A percentile compares a stretch with the other conserved stretches of the same genome.
phyloP scores from a whole-genome alignment of 441 rosid genomes.

The Macaranga tanarius region DNA sequence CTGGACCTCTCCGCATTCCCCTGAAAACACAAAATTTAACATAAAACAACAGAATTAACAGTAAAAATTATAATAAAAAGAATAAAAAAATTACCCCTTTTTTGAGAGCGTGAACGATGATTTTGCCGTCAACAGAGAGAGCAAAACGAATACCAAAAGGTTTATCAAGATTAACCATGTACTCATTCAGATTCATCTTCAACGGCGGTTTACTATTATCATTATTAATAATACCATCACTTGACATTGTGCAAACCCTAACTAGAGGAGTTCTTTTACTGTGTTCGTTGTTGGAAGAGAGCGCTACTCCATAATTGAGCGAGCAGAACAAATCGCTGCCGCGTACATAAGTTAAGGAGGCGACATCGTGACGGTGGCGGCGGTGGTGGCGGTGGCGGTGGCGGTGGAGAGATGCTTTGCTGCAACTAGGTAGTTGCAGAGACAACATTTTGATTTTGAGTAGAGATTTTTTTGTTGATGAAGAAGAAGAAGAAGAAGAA shows the following conservation, averaged over 20 bases:
- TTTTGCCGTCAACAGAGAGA: slow-evolving; percentile 60
- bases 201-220: slow-evolving; percentile 26
- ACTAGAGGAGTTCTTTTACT: not conserved
- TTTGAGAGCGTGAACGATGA: slow-evolving; percentile 75
- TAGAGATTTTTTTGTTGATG: not conserved
- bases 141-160: slow-evolving; percentile 94
- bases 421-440: slow-evolving; percentile 43
- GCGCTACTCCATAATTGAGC: slow-evolving; percentile 16
- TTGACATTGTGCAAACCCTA: slow-evolving; percentile 48
- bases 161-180: slow-evolving; percentile 85
- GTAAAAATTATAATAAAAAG: not conserved
- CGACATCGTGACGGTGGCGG: slow-evolving; percentile 19
- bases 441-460: slow-evolving; percentile 32
- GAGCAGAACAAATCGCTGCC: slow-evolving; percentile 29
- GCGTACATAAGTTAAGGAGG: slow-evolving; percentile 10
- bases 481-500: not conserved
- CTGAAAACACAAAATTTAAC: slow-evolving; percentile 25
- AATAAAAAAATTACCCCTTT: slow-evolving; percentile 56
- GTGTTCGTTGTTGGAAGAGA: not conserved
- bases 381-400: slow-evolving; percentile 14
- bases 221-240: not conserved
- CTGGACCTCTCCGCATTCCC: slow-evolving; percentile 93
- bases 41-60: too few species aligned
- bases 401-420: slow-evolving; percentile 34
- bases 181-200: slow-evolving; percentile 86